Conservation (phyloP, 2,329 filamentous ascomycete genomes). For the Hirsutella minnesotensis region DNA sequence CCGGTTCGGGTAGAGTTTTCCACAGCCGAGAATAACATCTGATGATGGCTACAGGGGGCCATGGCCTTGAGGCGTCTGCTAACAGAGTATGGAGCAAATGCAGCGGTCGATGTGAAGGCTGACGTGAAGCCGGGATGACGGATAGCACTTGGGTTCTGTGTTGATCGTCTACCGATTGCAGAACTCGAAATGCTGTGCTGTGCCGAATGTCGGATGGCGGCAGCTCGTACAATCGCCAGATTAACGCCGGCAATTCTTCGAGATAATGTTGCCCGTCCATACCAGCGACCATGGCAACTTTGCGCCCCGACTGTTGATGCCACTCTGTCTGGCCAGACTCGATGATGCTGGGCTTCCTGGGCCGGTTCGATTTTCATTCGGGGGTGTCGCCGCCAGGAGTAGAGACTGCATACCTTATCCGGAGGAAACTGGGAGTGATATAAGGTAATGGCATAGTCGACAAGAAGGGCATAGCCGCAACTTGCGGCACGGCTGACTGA, state of each 20-base stretch:
- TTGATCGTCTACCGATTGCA: conserved; percentile 2
- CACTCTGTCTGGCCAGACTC: not conserved
- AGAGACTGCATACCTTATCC: not conserved
- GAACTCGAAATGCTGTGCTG: conserved; percentile 4
- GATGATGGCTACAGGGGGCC: conserved; percentile 17
- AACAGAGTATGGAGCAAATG: conserved; percentile 13
- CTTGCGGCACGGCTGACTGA: conserved; percentile 2
- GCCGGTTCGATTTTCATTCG: not conserved
- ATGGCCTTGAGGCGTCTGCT: conserved; percentile 13
- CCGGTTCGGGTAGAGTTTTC: conserved; percentile 23
- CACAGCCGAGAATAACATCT: conserved; percentile 22
- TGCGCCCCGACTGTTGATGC: not conserved
- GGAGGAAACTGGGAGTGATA: conserved; percentile 1
- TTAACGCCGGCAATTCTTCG: conserved; percentile 5
- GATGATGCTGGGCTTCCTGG: not conserved
- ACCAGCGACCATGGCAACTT: not conserved
- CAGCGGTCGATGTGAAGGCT: conserved; percentile 13
- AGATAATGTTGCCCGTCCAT: conserved; percentile 5
- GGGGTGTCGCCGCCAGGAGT: not conserved
- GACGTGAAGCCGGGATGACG: conserved; percentile 9
- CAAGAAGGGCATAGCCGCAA: not conserved
- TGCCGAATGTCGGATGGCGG: conserved; percentile 8
- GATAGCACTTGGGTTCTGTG: conserved; percentile 10
- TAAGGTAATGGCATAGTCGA: not conserved
- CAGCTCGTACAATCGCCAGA: conserved; percentile 10